These are phyloP conservation scores for Theileria equi DNA, from an alignment of 169 alveolate species.

Conservation along the genomic window DNA sequence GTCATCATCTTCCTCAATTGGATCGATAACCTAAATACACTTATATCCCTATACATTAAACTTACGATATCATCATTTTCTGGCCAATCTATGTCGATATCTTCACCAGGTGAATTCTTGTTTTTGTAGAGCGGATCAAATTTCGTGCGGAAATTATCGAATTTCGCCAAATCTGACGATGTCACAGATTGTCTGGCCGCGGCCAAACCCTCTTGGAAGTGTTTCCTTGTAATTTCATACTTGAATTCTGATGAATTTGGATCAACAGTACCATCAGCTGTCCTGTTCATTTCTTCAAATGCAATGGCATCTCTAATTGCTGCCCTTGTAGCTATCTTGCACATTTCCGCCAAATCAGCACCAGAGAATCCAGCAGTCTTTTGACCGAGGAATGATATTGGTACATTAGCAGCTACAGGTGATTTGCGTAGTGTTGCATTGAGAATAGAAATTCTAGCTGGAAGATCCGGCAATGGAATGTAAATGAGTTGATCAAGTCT, in stretches of 20 bases:
- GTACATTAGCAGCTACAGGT: conserved; percentile 96
- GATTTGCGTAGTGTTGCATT: conserved; percentile 95
- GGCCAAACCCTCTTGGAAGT: conserved; percentile 98
- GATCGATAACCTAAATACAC: conserved; percentile 62
- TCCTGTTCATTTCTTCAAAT: conserved; percentile 74
- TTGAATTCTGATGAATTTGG: conserved; percentile 82
- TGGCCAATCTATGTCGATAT: conserved; percentile 91
- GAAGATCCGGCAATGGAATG: conserved; percentile 99
- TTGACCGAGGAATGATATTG: conserved; percentile 95
- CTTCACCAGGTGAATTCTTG: conserved; percentile 82
- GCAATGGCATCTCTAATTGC: conserved; percentile 97
- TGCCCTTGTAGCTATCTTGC: conserved; percentile 99
- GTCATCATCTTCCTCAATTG: conserved; percentile 75
- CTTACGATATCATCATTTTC: conserved; percentile 67
- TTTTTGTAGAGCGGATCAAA: conserved; percentile 97
- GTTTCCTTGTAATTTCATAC: conserved; percentile 94
- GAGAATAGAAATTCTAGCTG: conserved; percentile 92
- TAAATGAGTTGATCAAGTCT: conserved; percentile 98
- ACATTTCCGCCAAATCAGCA: conserved; percentile 99
- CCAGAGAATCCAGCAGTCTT: conserved; percentile 99
- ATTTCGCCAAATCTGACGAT: conserved; percentile 84
- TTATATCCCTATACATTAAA: conserved; percentile 5
- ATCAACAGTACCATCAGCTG: conserved; percentile 58
- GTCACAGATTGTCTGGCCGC: conserved; percentile 97
- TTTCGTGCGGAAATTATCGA: conserved; percentile 96